Evolutionary conservation across 2,329 filamentous ascomycete genomes (phyloP), one percentile per base, ranked within the genome.

Genomic region (Didymella segeticola): DNA sequence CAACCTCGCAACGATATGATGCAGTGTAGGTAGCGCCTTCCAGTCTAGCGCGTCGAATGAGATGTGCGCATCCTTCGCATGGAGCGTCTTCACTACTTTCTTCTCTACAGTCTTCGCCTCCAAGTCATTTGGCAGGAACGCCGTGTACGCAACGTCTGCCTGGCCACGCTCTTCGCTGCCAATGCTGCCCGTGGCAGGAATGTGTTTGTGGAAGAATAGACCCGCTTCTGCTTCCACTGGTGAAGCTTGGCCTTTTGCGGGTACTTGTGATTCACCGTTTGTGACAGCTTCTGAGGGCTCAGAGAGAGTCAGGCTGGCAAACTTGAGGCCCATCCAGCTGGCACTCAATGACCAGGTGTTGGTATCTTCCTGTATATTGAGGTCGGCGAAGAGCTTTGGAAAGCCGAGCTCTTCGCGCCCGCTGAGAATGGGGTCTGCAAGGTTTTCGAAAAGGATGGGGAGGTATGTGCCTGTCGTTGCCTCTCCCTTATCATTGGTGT

Each of bases 381-480:
- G 76, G 0, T 79, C 72, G n/a, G 79, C 79, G 57, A 77, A 85
- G 0, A 86, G 57, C 69, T 86, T 87, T 0, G 83, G 83, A 79
- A 86, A 84, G 0, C 85, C 85, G 0, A 87, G 75, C 58, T 87
- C 85, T 39, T 87, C 85, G 1, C 84, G 74, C 0, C 83, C 84
- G 4, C 80, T 82, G 0, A 87, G 66, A 36, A 88, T 86, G 0
- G 85, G 82, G 57, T 89, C 86, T 0, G 84, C 74, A 2, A 84
- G 66, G 43, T 75, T 80, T 64, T 88, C 85, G 57, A 88, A 84
- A 0, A 87, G 70, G 0, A 87, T 73, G 0, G 83, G 80, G 30
- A 87, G 66, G 58, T 82, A 87, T 0, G 81, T 81, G 2, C 84
- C 85, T 11, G 70, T 70, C 1, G 84, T 62, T 0, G 76, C 70